Base-by-base conservation (phyloP, 345 rosid species). In the Durio zibethinus region DNA sequence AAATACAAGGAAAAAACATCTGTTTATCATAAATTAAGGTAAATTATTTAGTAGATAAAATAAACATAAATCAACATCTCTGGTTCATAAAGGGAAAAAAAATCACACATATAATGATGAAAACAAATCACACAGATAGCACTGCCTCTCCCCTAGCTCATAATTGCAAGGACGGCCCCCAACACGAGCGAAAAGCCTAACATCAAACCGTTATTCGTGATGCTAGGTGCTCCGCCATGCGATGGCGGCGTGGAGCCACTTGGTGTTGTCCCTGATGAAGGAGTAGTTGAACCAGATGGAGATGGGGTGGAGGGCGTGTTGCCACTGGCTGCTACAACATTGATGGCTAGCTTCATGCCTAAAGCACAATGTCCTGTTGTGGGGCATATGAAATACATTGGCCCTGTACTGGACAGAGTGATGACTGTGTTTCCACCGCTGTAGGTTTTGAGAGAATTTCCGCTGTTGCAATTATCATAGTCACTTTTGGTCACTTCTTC, bases 81-180 rank as follows among this genome's bases (percentile, higher is more conserved):
- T 31, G 33, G 21, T 77, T 42, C 60, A 31, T n/a, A 10, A 71
- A 43, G 21, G 20, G 15, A 53, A 42, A 27, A 23, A 47, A 59
- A 64, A 23, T 31, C 36, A 50, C 63, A 33, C 52, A 4, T 27
- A 48, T 71, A 9, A 0, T 18, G 38, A 68, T 56, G 9, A 40
- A 33, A 61, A 45, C 21, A 60, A 67, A 36, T 1, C 67, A 25
- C 15, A 68, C n/a, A n/a, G n/a, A 74, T 4, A 76, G 93, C 93
- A 88, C 91, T 84, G 90, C 87, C 90, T 88, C 94, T 83, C 36
- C 81, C 85, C 91, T 88, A 85, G 85, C 82, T 77, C 82, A 70
- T 53, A 25, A 59, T 35, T 23, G 73, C 82, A 54, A 78, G 18
- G 15, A 72, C 11, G 4, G 81, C 53, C 50, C 84, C 87, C 10